Evolutionary conservation across 306 rosid genomes (phyloP).

Genomic region (Dalbergia cochinchinensis): DNA sequence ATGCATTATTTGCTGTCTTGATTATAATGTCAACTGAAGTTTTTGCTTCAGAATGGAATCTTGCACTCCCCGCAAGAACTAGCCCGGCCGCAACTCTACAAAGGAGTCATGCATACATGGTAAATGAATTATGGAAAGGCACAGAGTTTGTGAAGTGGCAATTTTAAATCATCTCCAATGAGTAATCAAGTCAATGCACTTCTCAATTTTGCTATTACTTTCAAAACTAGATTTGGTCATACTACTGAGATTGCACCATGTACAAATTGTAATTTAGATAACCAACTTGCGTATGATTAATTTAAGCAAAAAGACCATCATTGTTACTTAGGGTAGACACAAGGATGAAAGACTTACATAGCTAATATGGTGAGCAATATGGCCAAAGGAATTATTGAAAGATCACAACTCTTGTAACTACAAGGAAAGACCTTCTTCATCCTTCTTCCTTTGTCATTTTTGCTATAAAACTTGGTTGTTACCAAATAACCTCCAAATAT

Average conservation of each 20-base stretch:
- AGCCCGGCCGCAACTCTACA: conserved; percentile 73
- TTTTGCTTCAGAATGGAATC: conserved; percentile 72
- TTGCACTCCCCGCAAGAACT: conserved; percentile 71
- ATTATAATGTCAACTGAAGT: conserved; percentile 69
- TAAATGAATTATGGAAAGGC: conserved; percentile 33
- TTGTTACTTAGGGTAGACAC: conserved; percentile 23
- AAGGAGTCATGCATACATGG: conserved; percentile 18
- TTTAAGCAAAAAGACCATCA: neutral
- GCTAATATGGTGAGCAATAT: conserved; percentile 63
- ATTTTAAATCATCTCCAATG: conserved; percentile 1
- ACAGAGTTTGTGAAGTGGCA: neutral
- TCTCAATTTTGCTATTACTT: conserved; percentile 30
- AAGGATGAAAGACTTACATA: conserved; percentile 63
- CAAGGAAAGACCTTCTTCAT: conserved; percentile 48
- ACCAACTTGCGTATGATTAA: too few relatives aligned
- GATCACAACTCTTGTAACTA: conserved; percentile 54
- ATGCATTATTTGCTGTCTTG: conserved; percentile 78
- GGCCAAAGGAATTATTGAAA: conserved; percentile 56
- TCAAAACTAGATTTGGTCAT: conserved; percentile 22
- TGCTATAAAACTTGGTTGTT: conserved; percentile 41
- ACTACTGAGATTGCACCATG: neutral
- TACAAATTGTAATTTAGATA: too few relatives aligned
- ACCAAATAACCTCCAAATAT: conserved; percentile 53
- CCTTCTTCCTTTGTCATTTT: conserved; percentile 45
- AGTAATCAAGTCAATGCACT: conserved; percentile 5